phyloP scores from a whole-genome alignment of 192 early-diverging fungal genomes.

The Mortierella hygrophila region DNA sequence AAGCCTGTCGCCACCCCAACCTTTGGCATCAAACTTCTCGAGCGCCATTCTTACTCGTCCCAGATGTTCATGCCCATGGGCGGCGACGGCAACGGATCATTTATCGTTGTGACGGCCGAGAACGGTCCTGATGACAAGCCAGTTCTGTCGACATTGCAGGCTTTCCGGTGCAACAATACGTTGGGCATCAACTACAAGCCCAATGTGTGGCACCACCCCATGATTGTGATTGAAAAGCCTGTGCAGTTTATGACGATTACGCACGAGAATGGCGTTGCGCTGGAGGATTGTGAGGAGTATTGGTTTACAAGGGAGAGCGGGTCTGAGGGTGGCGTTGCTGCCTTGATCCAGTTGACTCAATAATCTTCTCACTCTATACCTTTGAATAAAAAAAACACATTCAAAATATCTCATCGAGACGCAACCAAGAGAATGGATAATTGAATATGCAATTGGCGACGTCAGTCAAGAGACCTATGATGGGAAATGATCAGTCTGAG shows the following conservation, averaged over 20 bases:
- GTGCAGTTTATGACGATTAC: conserved; percentile 65
- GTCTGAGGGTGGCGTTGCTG: conserved; percentile 37
- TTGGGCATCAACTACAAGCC: conserved; percentile 88
- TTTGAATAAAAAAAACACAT: background rate
- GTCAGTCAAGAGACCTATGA: too few relatives aligned
- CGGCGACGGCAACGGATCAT: conserved; percentile 56
- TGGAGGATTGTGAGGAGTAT: conserved; percentile 85
- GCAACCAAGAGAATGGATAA: too few relatives aligned
- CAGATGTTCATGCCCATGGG: conserved; percentile 92
- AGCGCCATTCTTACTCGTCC: conserved; percentile 88
- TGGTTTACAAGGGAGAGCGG: conserved; percentile 56
- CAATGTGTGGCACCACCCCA: conserved; percentile 94
- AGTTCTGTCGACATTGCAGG: conserved; percentile 76
- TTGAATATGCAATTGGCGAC: too few relatives aligned
- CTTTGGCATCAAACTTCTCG: conserved; percentile 81
- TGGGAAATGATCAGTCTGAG: too few relatives aligned
- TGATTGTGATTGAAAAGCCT: conserved; percentile 71
- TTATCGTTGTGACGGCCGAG: conserved; percentile 52
- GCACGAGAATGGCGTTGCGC: conserved; percentile 77
- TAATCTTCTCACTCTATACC: background rate
- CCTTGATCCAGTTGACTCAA: conserved; percentile 31
- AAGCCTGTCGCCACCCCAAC: conserved; percentile 61
- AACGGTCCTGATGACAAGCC: conserved; percentile 73
- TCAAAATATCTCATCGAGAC: background rate
- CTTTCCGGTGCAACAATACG: conserved; percentile 76